Base-by-base conservation (phyloP, 192 early-diverging fungal species). In the Umbelopsis vinacea region DNA sequence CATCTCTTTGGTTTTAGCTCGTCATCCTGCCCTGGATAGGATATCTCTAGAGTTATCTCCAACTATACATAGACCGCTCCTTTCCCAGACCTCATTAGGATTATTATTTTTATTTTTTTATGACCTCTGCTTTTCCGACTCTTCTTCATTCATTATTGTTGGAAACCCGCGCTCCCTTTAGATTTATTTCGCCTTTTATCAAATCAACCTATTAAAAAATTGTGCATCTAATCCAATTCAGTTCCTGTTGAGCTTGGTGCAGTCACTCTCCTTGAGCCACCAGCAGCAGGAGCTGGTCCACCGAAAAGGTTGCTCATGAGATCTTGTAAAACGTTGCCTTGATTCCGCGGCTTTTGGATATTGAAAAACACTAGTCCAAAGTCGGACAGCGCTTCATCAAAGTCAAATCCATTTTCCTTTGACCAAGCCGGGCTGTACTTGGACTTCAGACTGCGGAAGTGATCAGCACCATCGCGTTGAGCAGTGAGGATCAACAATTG, bases 401-500 rank as follows among this genome's bases (percentile, higher is more conserved):
- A 77, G 24, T 81, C 79, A 66, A 83, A 81, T 15, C 75, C 70
- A 29, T 67, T 78, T 17, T 81, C 74, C 50, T 54, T 22, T 2
- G 66, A 29, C 38, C 71, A 73, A 4, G 70, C 37, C 14, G 19
- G 68, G 37, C 66, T 71, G 37, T 85, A 80, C 66, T 76, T 78
- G 10, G 66, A 53, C 52, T 69, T 52, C 9, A 76, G 46, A 6
- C 67, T 46, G 11, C 52, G 69, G 63, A 85, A 89, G 17, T 86
- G 74, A 68, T 85, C 84, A 22, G 71, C 23, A 2, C 82, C 85
- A 69, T 87, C 86, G 43, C 91, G 80, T 81, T 94, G 89, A 14
- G 91, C 85, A 23, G 84, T 79, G 10, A 92, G 76, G 24, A 94
- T 57, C 43, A 93, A 72, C 15, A 94, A 75, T 71, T 92, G 89